Evolutionary conservation across 306 rosid genomes (phyloP).

Genomic region (Pyrus pyrifolia): DNA sequence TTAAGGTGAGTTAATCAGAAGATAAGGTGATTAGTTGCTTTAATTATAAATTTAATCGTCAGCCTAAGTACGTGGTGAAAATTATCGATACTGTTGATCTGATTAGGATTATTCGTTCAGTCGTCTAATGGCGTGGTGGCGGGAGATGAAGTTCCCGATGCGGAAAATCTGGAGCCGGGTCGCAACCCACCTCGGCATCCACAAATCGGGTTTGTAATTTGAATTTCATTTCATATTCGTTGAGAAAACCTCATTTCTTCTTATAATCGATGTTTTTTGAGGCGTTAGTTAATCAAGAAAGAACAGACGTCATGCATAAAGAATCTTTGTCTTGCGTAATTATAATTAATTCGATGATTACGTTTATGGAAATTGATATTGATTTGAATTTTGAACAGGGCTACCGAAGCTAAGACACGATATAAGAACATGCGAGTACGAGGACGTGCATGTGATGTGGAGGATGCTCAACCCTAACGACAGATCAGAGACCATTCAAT

Average conservation of each 20-base stretch:
- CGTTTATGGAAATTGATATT: neutral
- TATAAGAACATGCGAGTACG: constrained; percentile 61
- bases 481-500: constrained; percentile 22
- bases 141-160: constrained; percentile 34
- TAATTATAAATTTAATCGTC: no score
- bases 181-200: constrained; percentile 39
- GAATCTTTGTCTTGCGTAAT: neutral
- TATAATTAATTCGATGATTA: neutral
- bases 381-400: constrained; percentile 31
- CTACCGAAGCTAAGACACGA: constrained; percentile 47
- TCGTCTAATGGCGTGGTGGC: constrained; percentile 50
- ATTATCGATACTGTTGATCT: no score
- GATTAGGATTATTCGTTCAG: neutral
- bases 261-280: no score
- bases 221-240: neutral
- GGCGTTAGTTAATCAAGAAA: no score
- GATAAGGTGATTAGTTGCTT: no score
- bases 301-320: no score
- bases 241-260: constrained; percentile 1
- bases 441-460: constrained; percentile 90
- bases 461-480: constrained; percentile 60
- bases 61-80: neutral
- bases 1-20: neutral
- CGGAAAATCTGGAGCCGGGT: constrained; percentile 35
- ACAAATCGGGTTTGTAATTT: constrained; percentile 37